Evolutionary conservation across 2,329 filamentous ascomycete genomes (phyloP), one percentile per base, ranked within the genome.

Genomic region (Bipolaris zeicola): DNA sequence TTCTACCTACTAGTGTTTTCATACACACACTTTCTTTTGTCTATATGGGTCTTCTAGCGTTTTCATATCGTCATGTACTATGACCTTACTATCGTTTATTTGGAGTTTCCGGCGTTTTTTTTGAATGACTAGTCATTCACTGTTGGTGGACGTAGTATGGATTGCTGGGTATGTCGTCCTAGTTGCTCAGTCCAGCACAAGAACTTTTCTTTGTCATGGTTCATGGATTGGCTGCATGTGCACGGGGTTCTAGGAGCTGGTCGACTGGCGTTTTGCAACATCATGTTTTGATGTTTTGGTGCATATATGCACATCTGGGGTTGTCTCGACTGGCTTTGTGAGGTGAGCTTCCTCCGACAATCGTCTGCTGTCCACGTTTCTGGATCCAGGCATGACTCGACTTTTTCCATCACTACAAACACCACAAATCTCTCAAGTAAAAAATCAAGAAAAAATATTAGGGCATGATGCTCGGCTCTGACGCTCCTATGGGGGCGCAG

Each of bases 401-500:
- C 55, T 51, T 44, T 26, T 61, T 63, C 58, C 63, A 65, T 42
- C 58, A 64, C 58, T 57, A 58, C 64, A 57, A 42, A 34, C 62
- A 67, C 51, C 47, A 60, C 49, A 56, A 56, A 57, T 36, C 57
- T 54, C 44, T 59, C 49, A 61, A 41, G 55, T 61, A 62, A 67
- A 67, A 69, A 68, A 50, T 45, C 55, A 65, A 55, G 61, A 59
- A 68, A 63, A 73, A 73, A 73, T 62, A 67, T 68, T 66, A 69
- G 68, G 71, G 69, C 68, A 71, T 71, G 59, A 67, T 67, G 65
- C 68, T 71, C 66, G 48, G 57, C 66, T 64, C 62, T 61, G 37
- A 37, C 52, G 49, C 46, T 36, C 58, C 44, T 42, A 34, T 52
- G 39, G 50, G 45, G 56, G 55, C 56, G 56, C 55, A 60, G 65